Base-by-base conservation (phyloP, 2,329 filamentous ascomycete genomes). In the Alternaria ventricosa region DNA sequence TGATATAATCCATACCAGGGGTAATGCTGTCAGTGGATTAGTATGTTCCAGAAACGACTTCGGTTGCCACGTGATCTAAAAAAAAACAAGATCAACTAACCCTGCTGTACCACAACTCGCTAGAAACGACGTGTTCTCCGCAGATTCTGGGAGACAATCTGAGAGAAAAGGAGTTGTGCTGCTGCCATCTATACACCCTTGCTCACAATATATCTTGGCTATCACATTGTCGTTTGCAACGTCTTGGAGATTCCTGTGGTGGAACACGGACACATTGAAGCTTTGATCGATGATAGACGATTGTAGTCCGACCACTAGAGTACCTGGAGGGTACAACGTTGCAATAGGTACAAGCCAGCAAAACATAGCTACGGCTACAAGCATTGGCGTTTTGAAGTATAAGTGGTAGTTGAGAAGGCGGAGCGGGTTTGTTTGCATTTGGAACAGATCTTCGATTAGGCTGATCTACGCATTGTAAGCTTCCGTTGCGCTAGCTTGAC, bases 401-500 rank as follows among this genome's bases (percentile, higher is more conserved):
- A 36, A 3, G 15, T 36, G 33, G 15, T 36, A 3, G 33, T 36
- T 36, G 33, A 36, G 2, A 36, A 36, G 33, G 0, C 33, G 33
- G 7, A 36, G 33, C 15, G 33, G 33, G 3, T 36, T 36, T 0
- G 33, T 36, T 5, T 36, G 33, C 33, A 36, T 0, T n/a, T n/a
- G 33, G 4, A 36, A 36, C 2, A 36, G 33, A 10, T 36, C 33
- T 36, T 36, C 33, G 33, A 36, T 36, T 1, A 36, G 33, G 33
- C 1, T 36, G 33, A 36, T 36, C 33, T 36, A 7, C 33, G 9
- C 2, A n/a, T 36, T n/a, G 15, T 36, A 10, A 36, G 8, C 33
- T 36, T 36, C 33, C 0, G 4, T 9, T 5, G 0, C 15, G 7
- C 15, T 5, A 36, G 33, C 0, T 1, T 3, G 33, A 36, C 15